These are phyloP conservation scores for Blakeslea trispora DNA, from an alignment of 371 early-diverging fungal genomes.

Conservation along the genomic window DNA sequence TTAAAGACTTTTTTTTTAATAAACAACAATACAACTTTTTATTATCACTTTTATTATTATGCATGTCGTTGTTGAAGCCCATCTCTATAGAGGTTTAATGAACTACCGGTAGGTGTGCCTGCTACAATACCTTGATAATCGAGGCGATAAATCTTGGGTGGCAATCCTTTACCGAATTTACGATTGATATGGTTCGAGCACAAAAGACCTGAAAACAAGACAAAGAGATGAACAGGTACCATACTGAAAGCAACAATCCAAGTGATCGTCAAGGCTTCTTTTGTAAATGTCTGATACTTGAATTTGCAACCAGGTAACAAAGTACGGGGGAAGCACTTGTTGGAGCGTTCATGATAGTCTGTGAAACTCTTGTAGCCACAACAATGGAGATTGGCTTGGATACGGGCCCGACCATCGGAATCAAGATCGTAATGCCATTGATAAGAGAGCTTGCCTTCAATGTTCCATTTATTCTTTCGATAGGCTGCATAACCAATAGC, in stretches of 20 bases:
- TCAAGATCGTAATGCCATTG: constrained; percentile 51
- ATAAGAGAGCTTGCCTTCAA: constrained; percentile 49
- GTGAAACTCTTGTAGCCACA: constrained; percentile 58
- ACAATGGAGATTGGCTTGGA: constrained; percentile 57
- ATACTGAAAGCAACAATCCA: constrained; percentile 54
- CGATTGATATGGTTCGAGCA: constrained; percentile 64
- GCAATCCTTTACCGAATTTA: constrained; percentile 49
- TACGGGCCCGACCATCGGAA: constrained; percentile 38
- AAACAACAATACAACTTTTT: not conserved
- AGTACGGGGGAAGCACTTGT: constrained; percentile 62
- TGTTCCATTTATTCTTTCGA: constrained; percentile 51
- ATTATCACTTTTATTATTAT: constrained; percentile 1
- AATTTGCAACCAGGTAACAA: constrained; percentile 54
- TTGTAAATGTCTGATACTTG: constrained; percentile 51
- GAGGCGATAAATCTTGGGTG: constrained; percentile 53
- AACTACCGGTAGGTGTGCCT: constrained; percentile 50
- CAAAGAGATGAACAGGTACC: constrained; percentile 51
- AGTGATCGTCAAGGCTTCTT: constrained; percentile 38
- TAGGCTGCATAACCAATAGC: constrained; percentile 59
- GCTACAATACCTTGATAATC: constrained; percentile 52
- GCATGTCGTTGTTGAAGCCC: constrained; percentile 41
- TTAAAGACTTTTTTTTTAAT: too few relatives aligned
- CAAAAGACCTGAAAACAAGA: constrained; percentile 51
- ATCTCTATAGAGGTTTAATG: constrained; percentile 37
- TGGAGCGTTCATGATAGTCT: constrained; percentile 58